Evolutionary conservation across 2,329 filamentous ascomycete species (phyloP), one percentile per base, ranked within the genome.

Genomic region (Phaeophleospora eucalypticola): DNA sequence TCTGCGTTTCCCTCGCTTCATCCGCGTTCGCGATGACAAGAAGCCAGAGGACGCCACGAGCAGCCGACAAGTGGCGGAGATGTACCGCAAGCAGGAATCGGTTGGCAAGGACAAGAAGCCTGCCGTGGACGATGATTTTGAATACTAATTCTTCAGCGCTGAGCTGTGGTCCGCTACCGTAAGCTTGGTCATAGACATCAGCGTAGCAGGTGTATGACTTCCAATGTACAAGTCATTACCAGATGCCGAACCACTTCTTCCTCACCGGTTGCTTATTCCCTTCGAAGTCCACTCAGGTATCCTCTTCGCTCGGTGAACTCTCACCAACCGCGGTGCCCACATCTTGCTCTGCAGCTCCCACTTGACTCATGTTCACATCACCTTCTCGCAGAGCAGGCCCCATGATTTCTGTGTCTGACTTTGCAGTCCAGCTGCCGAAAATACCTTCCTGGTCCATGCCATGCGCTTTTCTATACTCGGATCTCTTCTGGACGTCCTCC

Each of bases 1-100:
- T 62, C 72, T 98, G 56, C 77, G 93, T 4, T 98, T 98, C 68
- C 93, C 93, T 8, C 75, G 93, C 9, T 98, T 95, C 68, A 93
- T 98, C 65, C 89, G 89, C 65, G 72, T 88, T 34, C 79, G 93
- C 49, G 91, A 97, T 49, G 93, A 98, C 65, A 98, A 98, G 79
- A 96, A 95, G 72, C 82, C 89, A 0, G 90, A 95, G 52, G 79
- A 91, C 71, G 93, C 93, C 12, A 96, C 89, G 33, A 85, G 78
- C 27, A 88, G 83, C 52, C 77, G 83, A 41, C 87, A 93, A 70
- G 87, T 98, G 41, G 90, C 89, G 0, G 93, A 97, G 68, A 95
- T 98, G 91, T 98, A 97, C 71, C 78, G 84, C 57, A 90, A 87
- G 71, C 93, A 98, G 73, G 91, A 97, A 74, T 87, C 85, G 58